These are phyloP conservation scores for Fusarium sp. DNA, from an alignment of 2,329 filamentous ascomycete genomes.

Conservation along the genomic window DNA sequence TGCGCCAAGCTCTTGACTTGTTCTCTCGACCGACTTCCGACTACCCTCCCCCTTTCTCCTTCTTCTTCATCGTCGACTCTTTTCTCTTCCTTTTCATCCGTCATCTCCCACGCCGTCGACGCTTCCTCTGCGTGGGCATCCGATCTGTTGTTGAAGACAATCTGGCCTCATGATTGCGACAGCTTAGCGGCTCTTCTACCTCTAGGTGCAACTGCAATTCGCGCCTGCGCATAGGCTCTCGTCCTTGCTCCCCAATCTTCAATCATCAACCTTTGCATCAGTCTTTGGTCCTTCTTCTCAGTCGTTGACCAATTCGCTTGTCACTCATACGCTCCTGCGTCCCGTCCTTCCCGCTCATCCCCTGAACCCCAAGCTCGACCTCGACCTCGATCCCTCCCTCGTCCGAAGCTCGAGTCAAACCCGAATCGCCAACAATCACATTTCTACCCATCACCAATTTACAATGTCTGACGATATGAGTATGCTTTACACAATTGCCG, in stretches of 20 bases:
- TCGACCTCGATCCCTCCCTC: slow-evolving; percentile 11
- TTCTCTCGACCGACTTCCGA: slow-evolving; percentile 27
- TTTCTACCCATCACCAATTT: slow-evolving; percentile 10
- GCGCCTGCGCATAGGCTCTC: slow-evolving; percentile 15
- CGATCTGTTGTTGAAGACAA: slow-evolving; percentile 43
- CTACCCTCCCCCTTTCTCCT: slow-evolving; percentile 29
- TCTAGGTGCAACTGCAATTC: slow-evolving; percentile 20
- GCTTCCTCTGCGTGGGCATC: slow-evolving; percentile 28
- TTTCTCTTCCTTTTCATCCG: slow-evolving; percentile 1
- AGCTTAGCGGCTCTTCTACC: slow-evolving; percentile 25
- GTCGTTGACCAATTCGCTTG: slow-evolving; percentile 5
- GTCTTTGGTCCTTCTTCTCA: slow-evolving; percentile 1
- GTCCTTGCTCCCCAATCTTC: slow-evolving; percentile 3
- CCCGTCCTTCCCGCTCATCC: slow-evolving; percentile 10
- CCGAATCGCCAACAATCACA: slow-evolving; percentile 14
- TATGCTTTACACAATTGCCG: slow-evolving; percentile 50
- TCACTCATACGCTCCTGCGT: slow-evolving; percentile 3
- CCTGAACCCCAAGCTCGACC: slow-evolving; percentile 13
- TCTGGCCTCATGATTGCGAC: slow-evolving; percentile 47
- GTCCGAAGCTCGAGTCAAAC: slow-evolving; percentile 24
- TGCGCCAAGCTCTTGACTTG: slow-evolving; percentile 39
- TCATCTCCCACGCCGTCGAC: slow-evolving; percentile 11
- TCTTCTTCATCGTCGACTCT: slow-evolving; percentile 23
- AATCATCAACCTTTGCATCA: slow-evolving; percentile 12
- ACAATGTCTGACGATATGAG: slow-evolving; percentile 50